Conservation (phyloP, 2,329 filamentous ascomycete genomes). For the Sporothrix pallida region DNA sequence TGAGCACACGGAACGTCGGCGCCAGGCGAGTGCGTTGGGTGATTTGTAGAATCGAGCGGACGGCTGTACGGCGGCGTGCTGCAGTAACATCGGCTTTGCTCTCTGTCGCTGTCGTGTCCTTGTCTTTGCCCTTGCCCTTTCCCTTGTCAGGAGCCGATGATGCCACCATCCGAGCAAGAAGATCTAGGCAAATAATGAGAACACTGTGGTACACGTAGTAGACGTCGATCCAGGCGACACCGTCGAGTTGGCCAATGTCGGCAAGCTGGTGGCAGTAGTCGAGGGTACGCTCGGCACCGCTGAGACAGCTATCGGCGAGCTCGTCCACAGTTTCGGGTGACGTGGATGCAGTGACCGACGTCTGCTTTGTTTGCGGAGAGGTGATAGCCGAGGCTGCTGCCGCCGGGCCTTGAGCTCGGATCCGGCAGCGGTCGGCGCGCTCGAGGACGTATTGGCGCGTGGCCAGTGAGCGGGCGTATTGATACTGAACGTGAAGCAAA, state of each 20-base stretch:
- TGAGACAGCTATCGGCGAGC: constrained; percentile 43
- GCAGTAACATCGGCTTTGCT: background rate
- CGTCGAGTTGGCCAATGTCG: constrained; percentile 47
- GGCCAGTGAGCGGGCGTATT: constrained; percentile 48
- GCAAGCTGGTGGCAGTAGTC: constrained; percentile 47
- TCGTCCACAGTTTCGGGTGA: background rate
- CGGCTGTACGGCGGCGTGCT: constrained; percentile 29
- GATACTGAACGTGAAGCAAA: constrained; percentile 49
- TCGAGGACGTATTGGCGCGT: constrained; percentile 35
- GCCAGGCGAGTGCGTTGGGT: constrained; percentile 30
- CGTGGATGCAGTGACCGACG: background rate
- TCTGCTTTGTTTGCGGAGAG: background rate
- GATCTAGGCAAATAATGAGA: constrained; percentile 36
- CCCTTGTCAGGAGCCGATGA: background rate
- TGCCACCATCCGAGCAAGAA: constrained; percentile 31
- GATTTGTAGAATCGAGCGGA: constrained; percentile 31
- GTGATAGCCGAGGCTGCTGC: background rate
- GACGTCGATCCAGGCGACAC: constrained; percentile 50
- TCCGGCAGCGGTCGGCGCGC: constrained; percentile 30
- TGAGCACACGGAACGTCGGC: constrained; percentile 34
- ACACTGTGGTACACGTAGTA: constrained; percentile 46
- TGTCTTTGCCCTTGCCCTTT: background rate
- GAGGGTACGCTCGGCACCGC: constrained; percentile 46
- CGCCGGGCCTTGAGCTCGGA: constrained; percentile 1
- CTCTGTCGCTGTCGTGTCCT: background rate